Conservation (phyloP, 2,329 filamentous ascomycete species). For the Ceratocystiopsis sp. region DNA sequence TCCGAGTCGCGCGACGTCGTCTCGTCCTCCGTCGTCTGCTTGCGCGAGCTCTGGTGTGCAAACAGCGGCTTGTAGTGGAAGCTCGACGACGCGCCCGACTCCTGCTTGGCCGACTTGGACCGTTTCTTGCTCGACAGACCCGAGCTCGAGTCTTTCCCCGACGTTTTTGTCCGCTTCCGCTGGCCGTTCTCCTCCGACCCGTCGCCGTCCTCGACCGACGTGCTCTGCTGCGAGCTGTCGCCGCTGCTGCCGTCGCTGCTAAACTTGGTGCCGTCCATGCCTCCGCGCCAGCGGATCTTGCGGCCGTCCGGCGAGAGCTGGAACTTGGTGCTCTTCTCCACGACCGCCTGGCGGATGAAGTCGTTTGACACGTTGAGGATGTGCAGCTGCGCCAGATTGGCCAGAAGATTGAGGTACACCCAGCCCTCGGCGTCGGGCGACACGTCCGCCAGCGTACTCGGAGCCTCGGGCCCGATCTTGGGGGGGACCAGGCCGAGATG, state of each 20-base stretch:
- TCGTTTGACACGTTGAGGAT: constrained; percentile 68
- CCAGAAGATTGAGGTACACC: constrained; percentile 68
- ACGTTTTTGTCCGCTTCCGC: constrained; percentile 29
- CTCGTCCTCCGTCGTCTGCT: constrained; percentile 29
- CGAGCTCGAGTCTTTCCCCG: constrained; percentile 18
- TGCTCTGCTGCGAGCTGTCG: constrained; percentile 28
- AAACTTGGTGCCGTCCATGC: constrained; percentile 43
- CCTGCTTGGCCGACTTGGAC: constrained; percentile 22
- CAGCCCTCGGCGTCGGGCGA: constrained; percentile 53
- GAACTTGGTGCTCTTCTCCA: constrained; percentile 54
- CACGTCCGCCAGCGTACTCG: constrained; percentile 25
- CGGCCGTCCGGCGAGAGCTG: constrained; percentile 62
- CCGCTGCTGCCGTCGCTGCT: constrained; percentile 42
- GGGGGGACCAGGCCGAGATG: constrained; percentile 53
- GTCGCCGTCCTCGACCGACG: constrained; percentile 32
- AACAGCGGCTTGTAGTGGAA: constrained; percentile 52
- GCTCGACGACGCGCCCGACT: constrained; percentile 24
- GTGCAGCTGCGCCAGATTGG: constrained; percentile 69
- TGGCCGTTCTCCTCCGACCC: constrained; percentile 23
- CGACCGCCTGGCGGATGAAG: constrained; percentile 57
- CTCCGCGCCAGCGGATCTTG: constrained; percentile 66
- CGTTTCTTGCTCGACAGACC: constrained; percentile 20
- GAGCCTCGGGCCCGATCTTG: constrained; percentile 28
- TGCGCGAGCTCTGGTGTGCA: constrained; percentile 29
- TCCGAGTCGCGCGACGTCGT: constrained; percentile 23